Evolutionary conservation across 2,329 filamentous ascomycete species (phyloP), one percentile per base, ranked within the genome.

Genomic region (Hymenoscyphus scutula): DNA sequence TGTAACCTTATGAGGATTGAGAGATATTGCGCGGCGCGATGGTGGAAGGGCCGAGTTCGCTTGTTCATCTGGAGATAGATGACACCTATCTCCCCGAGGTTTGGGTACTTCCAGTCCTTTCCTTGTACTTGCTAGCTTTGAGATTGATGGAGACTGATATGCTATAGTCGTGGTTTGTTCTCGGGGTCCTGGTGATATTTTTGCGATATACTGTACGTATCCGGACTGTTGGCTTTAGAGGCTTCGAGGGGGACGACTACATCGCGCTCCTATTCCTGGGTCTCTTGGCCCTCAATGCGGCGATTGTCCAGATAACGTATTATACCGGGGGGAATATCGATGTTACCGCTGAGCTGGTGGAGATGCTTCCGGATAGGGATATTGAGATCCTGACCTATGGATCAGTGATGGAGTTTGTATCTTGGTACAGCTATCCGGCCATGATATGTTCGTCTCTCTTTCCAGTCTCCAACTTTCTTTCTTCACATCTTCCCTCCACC

Each of bases 231-330:
- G 77, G 77, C 1, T 58, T 73, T 30, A 70, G 72, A n/a, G 72
- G 76, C 0, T 67, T 78, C 2, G 71, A 75, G 25, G 75, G 77
- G 5, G 78, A 79, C 63, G 77, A 79, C 59, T 73, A 74, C 11
- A 72, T 78, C 32, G 69, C 74, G 0, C n/a, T 75, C 11, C 58
- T 76, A 1, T 75, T 77, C 3, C 45, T 74, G 0, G 63, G 72
- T 17, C 74, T 76, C 51, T 77, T 75, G 53, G 71, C 72, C 0
- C 67, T 74, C 3, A 76, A 78, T 61, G 75, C 74, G 1, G 71
- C 71, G 5, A 75, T 73, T 1, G 76, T 78, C 0, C 69, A 76
- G 37, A 62, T 76, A 0, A 71, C 75, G 11, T 13, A 76, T 71
- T 76, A 60, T 8, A 59, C 57, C 4, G 57, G 45, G 6, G 57